A percentile compares a stretch with the other conserved stretches of the same genome.
Evolutionary conservation across 305 asterid species (phyloP).

Genomic region (Fraxinus xanthoxyloides): DNA sequence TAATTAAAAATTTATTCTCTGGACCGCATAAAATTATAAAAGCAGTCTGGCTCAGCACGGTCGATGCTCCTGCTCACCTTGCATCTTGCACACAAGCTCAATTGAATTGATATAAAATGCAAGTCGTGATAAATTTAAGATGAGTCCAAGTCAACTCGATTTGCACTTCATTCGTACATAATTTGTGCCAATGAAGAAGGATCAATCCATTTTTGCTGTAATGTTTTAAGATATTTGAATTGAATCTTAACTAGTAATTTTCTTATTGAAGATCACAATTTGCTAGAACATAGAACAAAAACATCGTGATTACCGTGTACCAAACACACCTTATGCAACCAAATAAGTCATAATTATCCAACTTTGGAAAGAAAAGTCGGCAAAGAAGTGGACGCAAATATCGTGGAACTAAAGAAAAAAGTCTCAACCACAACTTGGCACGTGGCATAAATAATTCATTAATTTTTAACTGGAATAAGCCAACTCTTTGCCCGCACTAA

Average conservation of each 20-base stretch:
- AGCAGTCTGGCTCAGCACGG: neutral
- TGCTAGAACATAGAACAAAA: no score
- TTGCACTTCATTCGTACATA: no score
- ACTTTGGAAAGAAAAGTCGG: neutral
- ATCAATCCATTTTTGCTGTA: no score
- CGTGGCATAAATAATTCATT: constrained; percentile 21
- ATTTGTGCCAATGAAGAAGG: no score
- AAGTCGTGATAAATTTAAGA: no score
- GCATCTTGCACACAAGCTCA: neutral
- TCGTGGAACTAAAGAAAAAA: neutral
- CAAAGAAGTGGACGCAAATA: neutral
- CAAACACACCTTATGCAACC: neutral
- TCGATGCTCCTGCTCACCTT: neutral
- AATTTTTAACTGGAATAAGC: neutral
- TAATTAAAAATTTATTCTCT: neutral
- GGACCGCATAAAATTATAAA: neutral
- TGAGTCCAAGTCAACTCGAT: no score
- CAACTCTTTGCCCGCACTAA: neutral
- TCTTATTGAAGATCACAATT: no score
- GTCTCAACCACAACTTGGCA: neutral
- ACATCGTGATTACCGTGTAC: neutral
- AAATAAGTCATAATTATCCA: neutral
- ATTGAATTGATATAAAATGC: no score
- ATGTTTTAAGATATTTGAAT: no score
- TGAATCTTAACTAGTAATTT: no score